phyloP scores from a whole-genome alignment of 805 yeast species.

The Tetrapisispora phaffii region DNA sequence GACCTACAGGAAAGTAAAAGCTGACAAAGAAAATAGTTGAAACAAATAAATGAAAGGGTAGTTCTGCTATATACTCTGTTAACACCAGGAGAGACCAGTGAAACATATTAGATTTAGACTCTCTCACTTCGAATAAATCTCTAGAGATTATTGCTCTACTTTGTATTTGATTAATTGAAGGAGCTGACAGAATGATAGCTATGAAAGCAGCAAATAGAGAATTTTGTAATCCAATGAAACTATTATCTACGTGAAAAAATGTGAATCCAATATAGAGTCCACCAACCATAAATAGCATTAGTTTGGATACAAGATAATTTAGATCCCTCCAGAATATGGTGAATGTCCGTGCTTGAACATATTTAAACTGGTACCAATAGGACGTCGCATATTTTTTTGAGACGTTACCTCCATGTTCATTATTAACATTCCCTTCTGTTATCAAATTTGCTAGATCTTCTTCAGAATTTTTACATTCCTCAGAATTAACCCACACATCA shows the following conservation, averaged over 20 bases:
- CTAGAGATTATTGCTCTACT: constrained; percentile 31
- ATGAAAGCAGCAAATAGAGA: constrained; percentile 32
- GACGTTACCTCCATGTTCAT: constrained; percentile 4
- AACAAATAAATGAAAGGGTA: constrained; percentile 28
- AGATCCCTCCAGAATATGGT: constrained; percentile 33
- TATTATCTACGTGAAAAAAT: constrained; percentile 42
- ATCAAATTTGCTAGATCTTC: constrained; percentile 42
- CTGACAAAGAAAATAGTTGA: constrained; percentile 28
- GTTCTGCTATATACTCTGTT: constrained; percentile 29
- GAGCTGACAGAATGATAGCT: constrained; percentile 32
- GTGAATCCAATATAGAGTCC: constrained; percentile 46
- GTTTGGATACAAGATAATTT: constrained; percentile 34
- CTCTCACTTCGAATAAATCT: constrained; percentile 34
- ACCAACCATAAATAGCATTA: constrained; percentile 35
- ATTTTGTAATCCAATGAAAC: constrained; percentile 34
- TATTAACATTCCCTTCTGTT: not conserved
- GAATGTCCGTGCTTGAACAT: constrained; percentile 26
- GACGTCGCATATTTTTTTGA: constrained; percentile 18
- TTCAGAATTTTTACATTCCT: constrained; percentile 31
- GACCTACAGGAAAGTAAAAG: constrained; percentile 34
- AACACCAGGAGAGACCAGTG: constrained; percentile 33
- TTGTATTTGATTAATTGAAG: constrained; percentile 33
- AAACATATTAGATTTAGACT: constrained; percentile 33
- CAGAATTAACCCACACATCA: constrained; percentile 42
- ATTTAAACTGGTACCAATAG: constrained; percentile 23